These are phyloP conservation scores for Phytopythium litorale DNA, from an alignment of 352 stramenopile genomes.

Conservation along the genomic window DNA sequence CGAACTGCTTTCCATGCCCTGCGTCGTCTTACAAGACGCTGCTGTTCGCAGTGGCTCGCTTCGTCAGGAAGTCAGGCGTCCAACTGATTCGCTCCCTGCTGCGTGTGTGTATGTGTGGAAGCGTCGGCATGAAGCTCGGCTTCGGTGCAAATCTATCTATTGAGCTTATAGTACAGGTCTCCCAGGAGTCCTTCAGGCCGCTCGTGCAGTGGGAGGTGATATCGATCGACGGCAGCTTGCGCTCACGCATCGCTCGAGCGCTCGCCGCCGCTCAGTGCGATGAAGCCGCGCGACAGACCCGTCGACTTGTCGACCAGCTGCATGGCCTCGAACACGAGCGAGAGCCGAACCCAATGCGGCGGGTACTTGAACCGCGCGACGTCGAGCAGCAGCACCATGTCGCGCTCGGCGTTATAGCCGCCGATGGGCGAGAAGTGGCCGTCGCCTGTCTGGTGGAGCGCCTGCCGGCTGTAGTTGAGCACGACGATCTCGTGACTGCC, in stretches of 20 bases:
- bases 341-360: conserved; percentile 78
- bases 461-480: conserved; percentile 90
- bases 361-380: conserved; percentile 96
- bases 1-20: too few species aligned
- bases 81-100: too few species aligned
- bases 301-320: conserved; percentile 44
- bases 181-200: not conserved
- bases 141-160: not conserved
- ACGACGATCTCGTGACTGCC: conserved; percentile 86
- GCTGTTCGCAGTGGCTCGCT: too few species aligned
- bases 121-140: too few species aligned
- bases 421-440: conserved; percentile 97
- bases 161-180: not conserved
- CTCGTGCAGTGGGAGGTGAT: not conserved
- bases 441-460: conserved; percentile 93
- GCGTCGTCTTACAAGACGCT: too few species aligned
- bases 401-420: conserved; percentile 88
- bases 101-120: not conserved
- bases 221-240: not conserved
- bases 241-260: not conserved
- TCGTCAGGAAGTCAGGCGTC: too few species aligned
- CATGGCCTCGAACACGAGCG: conserved; percentile 47
- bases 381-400: conserved; percentile 96
- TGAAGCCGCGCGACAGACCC: conserved; percentile 32
- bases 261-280: conserved; percentile 24